Conservation (phyloP, 208 protist species). For the Trypanosoma rangeli region DNA sequence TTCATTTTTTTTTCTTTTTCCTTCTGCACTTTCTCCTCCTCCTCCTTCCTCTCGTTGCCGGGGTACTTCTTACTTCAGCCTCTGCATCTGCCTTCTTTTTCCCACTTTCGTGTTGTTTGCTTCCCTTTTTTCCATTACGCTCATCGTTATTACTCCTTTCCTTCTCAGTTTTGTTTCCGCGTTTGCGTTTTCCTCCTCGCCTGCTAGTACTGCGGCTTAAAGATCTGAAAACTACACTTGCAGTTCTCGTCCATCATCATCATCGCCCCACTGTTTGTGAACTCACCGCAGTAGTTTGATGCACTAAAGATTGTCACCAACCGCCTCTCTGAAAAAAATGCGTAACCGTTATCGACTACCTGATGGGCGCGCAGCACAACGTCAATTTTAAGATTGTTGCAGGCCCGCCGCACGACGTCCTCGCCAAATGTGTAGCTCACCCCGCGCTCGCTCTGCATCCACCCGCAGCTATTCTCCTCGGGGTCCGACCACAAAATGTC, state of each 20-base stretch:
- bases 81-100: not conserved
- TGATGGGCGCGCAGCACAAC: slow-evolving; percentile 98
- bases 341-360: slow-evolving; percentile 97
- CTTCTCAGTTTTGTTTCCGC: too few species aligned
- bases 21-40: slow-evolving; percentile 1
- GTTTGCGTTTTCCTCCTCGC: not conserved
- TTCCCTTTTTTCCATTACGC: too few species aligned
- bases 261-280: slow-evolving; percentile 99
- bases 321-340: slow-evolving; percentile 98
- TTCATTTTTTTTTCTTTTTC: slow-evolving; percentile 7
- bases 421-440: slow-evolving; percentile 84
- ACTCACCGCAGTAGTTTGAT: slow-evolving; percentile 99
- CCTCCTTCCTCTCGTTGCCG: not conserved
- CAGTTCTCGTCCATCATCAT: slow-evolving; percentile 96
- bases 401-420: slow-evolving; percentile 95
- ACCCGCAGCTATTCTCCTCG: slow-evolving; percentile 50
- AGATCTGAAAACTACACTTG: slow-evolving; percentile 97
- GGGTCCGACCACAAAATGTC: slow-evolving; percentile 92
- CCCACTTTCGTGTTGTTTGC: not conserved
- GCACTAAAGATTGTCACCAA: slow-evolving; percentile 99
- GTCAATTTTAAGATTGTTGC: slow-evolving; percentile 97
- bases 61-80: not conserved
- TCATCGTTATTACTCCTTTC: too few species aligned
- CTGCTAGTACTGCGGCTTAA: slow-evolving; percentile 72
- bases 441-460: slow-evolving; percentile 89